Percentiles rank a stretch among this genome's conserved stretches.
These are phyloP conservation scores for Fusarium drepaniforme DNA, from an alignment of 2,329 filamentous ascomycete genomes.

Conservation along the genomic window DNA sequence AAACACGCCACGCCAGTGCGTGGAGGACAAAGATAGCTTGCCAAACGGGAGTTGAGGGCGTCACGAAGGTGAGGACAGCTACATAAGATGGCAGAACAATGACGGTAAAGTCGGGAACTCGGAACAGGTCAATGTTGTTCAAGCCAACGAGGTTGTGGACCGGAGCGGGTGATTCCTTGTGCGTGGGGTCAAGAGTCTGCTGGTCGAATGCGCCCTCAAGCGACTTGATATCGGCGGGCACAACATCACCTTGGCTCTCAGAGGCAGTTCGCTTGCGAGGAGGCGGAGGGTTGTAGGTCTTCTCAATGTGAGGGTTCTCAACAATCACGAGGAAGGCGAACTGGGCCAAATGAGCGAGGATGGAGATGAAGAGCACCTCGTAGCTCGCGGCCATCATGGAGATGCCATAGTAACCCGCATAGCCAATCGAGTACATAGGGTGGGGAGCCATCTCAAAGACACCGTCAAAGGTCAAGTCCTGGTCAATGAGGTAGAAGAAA, in stretches of 20 bases:
- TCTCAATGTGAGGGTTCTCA: slow-evolving; percentile 98
- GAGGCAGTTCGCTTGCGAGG: slow-evolving; percentile 70
- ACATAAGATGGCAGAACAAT: slow-evolving; percentile 83
- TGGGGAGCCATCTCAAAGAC: slow-evolving; percentile 99
- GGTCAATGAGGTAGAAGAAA: slow-evolving; percentile 98
- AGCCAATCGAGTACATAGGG: slow-evolving; percentile 98
- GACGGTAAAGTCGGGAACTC: slow-evolving; percentile 85
- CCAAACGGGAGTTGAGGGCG: slow-evolving; percentile 80
- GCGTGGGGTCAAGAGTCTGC: slow-evolving; percentile 37
- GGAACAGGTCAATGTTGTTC: slow-evolving; percentile 87
- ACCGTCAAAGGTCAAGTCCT: slow-evolving; percentile 97
- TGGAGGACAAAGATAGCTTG: slow-evolving; percentile 85
- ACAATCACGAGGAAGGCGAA: slow-evolving; percentile 92
- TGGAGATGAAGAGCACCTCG: slow-evolving; percentile 96
- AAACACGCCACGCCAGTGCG: slow-evolving; percentile 86
- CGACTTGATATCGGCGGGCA: slow-evolving; percentile 42
- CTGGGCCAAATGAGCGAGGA: slow-evolving; percentile 92
- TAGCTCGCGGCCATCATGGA: slow-evolving; percentile 99
- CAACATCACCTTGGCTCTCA: slow-evolving; percentile 47
- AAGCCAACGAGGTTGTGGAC: slow-evolving; percentile 88
- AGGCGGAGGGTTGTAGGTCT: slow-evolving; percentile 92
- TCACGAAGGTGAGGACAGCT: slow-evolving; percentile 77
- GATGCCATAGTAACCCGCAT: slow-evolving; percentile 97
- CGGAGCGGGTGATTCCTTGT: slow-evolving; percentile 66
- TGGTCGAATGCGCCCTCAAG: slow-evolving; percentile 40